These are phyloP conservation scores for Amanita jacksonii DNA, from an alignment of 768 basidiomycete species.

Conservation along the genomic window DNA sequence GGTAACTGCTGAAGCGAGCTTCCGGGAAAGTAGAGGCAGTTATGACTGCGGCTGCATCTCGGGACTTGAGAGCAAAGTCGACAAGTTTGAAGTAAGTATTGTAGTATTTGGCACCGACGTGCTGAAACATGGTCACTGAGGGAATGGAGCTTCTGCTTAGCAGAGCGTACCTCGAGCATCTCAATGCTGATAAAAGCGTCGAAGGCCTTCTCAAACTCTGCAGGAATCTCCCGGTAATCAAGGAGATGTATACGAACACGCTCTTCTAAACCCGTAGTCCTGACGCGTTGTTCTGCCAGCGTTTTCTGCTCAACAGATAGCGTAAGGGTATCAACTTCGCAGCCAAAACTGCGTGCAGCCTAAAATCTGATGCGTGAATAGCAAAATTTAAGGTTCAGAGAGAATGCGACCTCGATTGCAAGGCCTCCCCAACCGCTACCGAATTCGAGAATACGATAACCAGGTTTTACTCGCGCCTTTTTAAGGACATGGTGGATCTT, in stretches of 20 bases:
- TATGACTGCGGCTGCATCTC: slow-evolving; percentile 58
- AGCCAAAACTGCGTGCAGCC: slow-evolving; percentile 64
- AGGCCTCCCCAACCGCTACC: slow-evolving; percentile 93
- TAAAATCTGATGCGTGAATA: slow-evolving; percentile 17
- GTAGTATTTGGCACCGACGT: slow-evolving; percentile 50
- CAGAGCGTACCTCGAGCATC: slow-evolving; percentile 58
- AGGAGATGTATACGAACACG: slow-evolving; percentile 79
- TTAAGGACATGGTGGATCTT: slow-evolving; percentile 78
- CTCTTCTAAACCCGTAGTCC: slow-evolving; percentile 55
- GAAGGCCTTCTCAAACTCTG: slow-evolving; percentile 74
- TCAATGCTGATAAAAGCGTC: slow-evolving; percentile 73
- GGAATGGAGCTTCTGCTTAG: slow-evolving; percentile 29
- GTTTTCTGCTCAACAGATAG: slow-evolving; percentile 81
- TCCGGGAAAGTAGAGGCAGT: slow-evolving; percentile 66
- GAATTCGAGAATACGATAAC: slow-evolving; percentile 80
- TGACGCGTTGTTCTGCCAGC: slow-evolving; percentile 79
- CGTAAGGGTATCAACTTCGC: slow-evolving; percentile 85
- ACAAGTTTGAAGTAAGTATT: slow-evolving; percentile 67
- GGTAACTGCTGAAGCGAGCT: slow-evolving; percentile 56
- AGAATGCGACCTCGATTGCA: slow-evolving; percentile 63
- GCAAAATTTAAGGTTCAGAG: neutral
- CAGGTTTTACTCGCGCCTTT: slow-evolving; percentile 67
- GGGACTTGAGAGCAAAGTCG: slow-evolving; percentile 66
- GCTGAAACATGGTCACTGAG: slow-evolving; percentile 21
- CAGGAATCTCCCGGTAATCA: slow-evolving; percentile 82